phyloP scores from a whole-genome alignment of 2,329 filamentous ascomycete species.

The Ophiocordyceps australis region DNA sequence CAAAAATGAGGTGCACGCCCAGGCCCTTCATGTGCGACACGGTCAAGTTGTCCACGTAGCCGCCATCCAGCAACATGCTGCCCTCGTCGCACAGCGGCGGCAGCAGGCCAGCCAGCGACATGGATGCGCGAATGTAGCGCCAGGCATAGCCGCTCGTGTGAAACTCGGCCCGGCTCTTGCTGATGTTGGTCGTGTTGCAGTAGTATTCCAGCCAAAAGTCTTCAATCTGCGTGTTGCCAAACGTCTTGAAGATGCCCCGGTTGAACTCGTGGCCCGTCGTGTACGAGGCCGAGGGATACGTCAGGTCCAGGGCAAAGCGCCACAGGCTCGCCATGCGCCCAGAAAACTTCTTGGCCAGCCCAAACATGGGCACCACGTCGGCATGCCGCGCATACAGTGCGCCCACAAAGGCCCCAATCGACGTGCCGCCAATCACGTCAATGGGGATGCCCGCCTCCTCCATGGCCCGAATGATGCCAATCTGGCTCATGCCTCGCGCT shows the following conservation, averaged over 20 bases:
- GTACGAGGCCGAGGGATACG: conserved; percentile 91
- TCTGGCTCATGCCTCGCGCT: conserved; percentile 77
- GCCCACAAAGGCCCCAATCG: conserved; percentile 89
- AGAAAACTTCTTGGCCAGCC: conserved; percentile 89
- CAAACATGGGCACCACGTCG: conserved; percentile 93
- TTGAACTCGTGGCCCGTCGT: conserved; percentile 99
- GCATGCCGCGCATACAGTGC: conserved; percentile 91
- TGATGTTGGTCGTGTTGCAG: conserved; percentile 98
- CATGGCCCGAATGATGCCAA: conserved; percentile 85
- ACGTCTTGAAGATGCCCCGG: conserved; percentile 94
- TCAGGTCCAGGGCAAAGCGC: conserved; percentile 92
- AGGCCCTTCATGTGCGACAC: conserved; percentile 94
- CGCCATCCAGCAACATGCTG: conserved; percentile 88
- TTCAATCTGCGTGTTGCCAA: conserved; percentile 92
- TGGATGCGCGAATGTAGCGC: conserved; percentile 90
- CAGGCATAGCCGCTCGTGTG: conserved; percentile 95
- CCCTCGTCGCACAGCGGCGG: conserved; percentile 94
- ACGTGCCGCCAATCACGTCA: conserved; percentile 87
- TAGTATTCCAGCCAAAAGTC: conserved; percentile 99
- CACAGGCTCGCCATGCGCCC: conserved; percentile 98
- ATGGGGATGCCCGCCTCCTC: conserved; percentile 95
- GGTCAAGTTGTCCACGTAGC: conserved; percentile 93
- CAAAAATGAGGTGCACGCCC: conserved; percentile 86
- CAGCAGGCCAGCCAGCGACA: conserved; percentile 84
- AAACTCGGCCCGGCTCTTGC: conserved; percentile 77